These are phyloP conservation scores for Schizosaccharomyces lindneri DNA, from an alignment of 805 yeast species.

Conservation along the genomic window DNA sequence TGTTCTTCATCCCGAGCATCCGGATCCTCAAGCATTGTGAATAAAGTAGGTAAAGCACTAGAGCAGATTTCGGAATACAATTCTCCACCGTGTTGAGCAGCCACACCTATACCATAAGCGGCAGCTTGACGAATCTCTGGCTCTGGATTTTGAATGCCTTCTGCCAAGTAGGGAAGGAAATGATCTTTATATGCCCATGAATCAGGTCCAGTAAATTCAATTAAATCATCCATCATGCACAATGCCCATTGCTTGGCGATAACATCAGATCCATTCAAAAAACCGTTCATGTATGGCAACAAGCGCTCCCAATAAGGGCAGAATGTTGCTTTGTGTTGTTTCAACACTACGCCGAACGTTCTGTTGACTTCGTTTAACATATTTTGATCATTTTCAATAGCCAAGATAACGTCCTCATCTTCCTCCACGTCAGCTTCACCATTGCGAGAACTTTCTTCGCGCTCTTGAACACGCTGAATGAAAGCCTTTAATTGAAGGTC, in stretches of 20 bases:
- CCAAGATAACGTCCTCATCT: slow-evolving; percentile 75
- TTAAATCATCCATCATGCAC: slow-evolving; percentile 52
- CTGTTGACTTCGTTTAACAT: slow-evolving; percentile 68
- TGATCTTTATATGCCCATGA: slow-evolving; percentile 39
- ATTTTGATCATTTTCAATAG: slow-evolving; percentile 56
- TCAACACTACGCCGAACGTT: slow-evolving; percentile 46
- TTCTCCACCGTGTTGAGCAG: slow-evolving; percentile 59
- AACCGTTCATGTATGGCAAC: slow-evolving; percentile 36
- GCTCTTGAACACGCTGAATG: slow-evolving; percentile 40
- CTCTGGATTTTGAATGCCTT: slow-evolving; percentile 20
- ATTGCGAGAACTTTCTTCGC: slow-evolving; percentile 28
- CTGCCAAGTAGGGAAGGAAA: slow-evolving; percentile 40
- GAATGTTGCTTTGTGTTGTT: slow-evolving; percentile 30
- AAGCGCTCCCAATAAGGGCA: slow-evolving; percentile 38
- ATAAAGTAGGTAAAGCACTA: slow-evolving; percentile 48
- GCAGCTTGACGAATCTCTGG: slow-evolving; percentile 68
- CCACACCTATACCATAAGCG: slow-evolving; percentile 57
- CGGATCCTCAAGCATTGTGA: slow-evolving; percentile 46
- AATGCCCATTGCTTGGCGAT: slow-evolving; percentile 54
- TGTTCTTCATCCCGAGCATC: slow-evolving; percentile 74
- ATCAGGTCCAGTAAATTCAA: slow-evolving; percentile 53
- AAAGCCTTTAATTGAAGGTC: slow-evolving; percentile 38
- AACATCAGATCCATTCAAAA: slow-evolving; percentile 40
- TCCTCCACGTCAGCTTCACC: slow-evolving; percentile 12
- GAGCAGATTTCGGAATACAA: slow-evolving; percentile 37